These are phyloP conservation scores for Spinacia oleracea DNA, from an alignment of 179 eudicot genomes.

Conservation along the genomic window DNA sequence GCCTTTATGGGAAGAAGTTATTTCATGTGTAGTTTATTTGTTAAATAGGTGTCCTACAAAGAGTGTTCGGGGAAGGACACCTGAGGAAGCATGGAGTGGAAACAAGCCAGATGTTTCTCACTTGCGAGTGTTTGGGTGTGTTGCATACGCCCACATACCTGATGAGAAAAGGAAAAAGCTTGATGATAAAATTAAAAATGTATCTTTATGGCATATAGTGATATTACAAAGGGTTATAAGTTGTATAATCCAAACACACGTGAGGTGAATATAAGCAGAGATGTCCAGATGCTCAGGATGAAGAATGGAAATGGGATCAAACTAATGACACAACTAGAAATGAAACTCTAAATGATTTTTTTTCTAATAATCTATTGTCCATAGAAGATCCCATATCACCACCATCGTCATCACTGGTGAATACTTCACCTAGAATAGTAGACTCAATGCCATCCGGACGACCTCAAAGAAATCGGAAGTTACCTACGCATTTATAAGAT, in stretches of 20 bases:
- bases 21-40: not conserved
- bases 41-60: not conserved
- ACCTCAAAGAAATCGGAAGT: no score
- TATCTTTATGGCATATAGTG: not conserved
- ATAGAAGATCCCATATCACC: no score
- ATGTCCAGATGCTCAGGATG: conserved; percentile 11
- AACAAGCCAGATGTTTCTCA: not conserved
- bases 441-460: no score
- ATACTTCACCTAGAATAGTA: no score
- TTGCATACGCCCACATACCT: conserved; percentile 1
- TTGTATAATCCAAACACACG: not conserved
- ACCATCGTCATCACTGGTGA: no score
- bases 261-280: not conserved
- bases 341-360: not conserved
- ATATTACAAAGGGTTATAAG: not conserved
- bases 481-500: no score
- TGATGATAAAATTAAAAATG: conserved; percentile 7
- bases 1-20: not conserved
- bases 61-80: not conserved
- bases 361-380: no score
- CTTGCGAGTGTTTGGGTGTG: conserved; percentile 10
- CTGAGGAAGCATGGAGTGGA: conserved; percentile 12
- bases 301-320: not conserved
- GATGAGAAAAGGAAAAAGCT: not conserved
- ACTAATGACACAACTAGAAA: not conserved